Base-by-base conservation (phyloP, 257 asterid genomes). In the Solanum dulcamara region DNA sequence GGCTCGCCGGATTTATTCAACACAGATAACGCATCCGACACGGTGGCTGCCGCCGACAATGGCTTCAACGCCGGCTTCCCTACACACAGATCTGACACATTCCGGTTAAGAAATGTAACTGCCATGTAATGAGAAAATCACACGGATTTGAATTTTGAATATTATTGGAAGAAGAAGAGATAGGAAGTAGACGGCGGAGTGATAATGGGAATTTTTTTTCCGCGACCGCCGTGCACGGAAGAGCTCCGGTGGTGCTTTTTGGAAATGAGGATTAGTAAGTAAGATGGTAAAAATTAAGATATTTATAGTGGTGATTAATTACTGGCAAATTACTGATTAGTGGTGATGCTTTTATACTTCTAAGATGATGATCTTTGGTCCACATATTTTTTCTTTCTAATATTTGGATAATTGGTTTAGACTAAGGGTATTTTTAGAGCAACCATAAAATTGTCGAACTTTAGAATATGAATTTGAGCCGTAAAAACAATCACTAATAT, bases 41-140 rank as follows among this genome's bases (percentile, higher is more conserved):
- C 44, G 44, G 97, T 86, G 83, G 94, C 84, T 85, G 59, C 80
- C 15, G 88, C 88, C 7, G 92, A 42, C n/a, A 95, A 85, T 89
- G 95, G 89, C 89, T 84, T 91, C 42, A 95, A 86, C 84, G 90
- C 90, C 86, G 98, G 98, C 84, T 94, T 95, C 33, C 98, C 98
- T 60, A 95, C 86, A 89, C 98, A 94, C 85, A 95, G 88, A 59
- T 93, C 98, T n/a, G 96, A 91, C 13, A 92, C 88, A 42, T 91
- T 94, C 74, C 86, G 91, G 83, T 87, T 88, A 88, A 95, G 82
- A 86, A 93, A 89, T 77, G 91, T 89, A 81, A 89, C 88, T 91
- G 97, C 97, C 98, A 95, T 95, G 87, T 95, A 94, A 91, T 74
- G 83, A 80, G 18, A 71, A 37, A 35, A 38, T 71, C 32, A 38